Evolutionary conservation across 306 rosid species (phyloP), one percentile per base, ranked within the genome.

Genomic region (Hylodesmum podocarpum): DNA sequence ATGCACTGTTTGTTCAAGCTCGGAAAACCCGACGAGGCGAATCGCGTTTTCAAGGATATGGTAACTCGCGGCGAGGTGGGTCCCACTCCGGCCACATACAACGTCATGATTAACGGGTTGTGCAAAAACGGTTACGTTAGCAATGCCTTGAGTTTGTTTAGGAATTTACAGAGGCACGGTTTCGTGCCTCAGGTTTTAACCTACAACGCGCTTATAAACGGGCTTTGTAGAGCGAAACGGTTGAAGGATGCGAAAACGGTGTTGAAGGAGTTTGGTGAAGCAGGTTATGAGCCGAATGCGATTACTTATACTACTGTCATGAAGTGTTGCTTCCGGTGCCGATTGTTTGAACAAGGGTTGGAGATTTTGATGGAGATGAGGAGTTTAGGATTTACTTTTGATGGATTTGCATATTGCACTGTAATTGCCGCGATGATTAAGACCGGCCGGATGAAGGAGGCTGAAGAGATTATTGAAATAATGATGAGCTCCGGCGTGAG

Each of bases 331-430:
- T 91, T 91, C 80, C 74, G 74, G 82, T 63, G 72, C 43, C 78
- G 81, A 81, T 28, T 75, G 64, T 85, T 84, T 47, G 81, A 87
- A 57, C 61, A 76, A 66, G 98, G 93, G 51, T 73, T 94, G 49
- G 91, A 90, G 84, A 83, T 90, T 55, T 74, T 94, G 75, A 73
- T 73, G 0, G 86, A 86, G 77, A 94, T 94, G 93, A 84, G 72
- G 86, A 75, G 74, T 54, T 81, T 83, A 58, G 97, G 96, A 41
- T 90, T 53, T 59, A 84, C 85, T 0, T 93, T 85, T 24, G 96
- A 94, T 75, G 95, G 91, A 18, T 87, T 86, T 78, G 88, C 90
- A 2, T 90, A 87, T 80, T 90, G 98, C 87, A 91, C 98, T 0
- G 87, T 80, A 43, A 64, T 88, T 70, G 89, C 88, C 29, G 94